A percentile compares a stretch with the other conserved stretches of the same genome.
These are phyloP conservation scores for Poa pratensis DNA, from an alignment of 176 grass and related monocot species.

Conservation along the genomic window DNA sequence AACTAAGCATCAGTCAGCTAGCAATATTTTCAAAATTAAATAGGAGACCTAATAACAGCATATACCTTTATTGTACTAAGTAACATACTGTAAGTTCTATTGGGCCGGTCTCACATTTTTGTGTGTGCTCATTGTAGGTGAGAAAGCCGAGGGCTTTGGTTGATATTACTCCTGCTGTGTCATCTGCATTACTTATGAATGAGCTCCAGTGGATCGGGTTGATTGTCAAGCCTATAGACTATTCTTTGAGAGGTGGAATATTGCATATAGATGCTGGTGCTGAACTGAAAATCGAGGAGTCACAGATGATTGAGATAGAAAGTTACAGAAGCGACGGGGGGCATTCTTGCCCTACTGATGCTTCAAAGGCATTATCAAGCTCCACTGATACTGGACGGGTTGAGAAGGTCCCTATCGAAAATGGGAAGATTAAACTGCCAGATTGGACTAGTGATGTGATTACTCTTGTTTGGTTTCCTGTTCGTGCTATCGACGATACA, in stretches of 20 bases:
- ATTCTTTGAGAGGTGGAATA: slow-evolving; percentile 90
- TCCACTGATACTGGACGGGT: slow-evolving; percentile 43
- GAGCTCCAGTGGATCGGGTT: slow-evolving; percentile 97
- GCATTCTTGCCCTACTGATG: slow-evolving; percentile 30
- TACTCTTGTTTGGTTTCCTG: slow-evolving; percentile 95
- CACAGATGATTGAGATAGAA: slow-evolving; percentile 93
- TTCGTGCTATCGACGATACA: slow-evolving; percentile 85
- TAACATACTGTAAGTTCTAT: background rate
- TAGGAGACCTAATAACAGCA: background rate
- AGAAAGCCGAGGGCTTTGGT: slow-evolving; percentile 93
- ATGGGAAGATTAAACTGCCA: slow-evolving; percentile 85
- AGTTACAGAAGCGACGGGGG: slow-evolving; percentile 48
- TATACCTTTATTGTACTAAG: slow-evolving; percentile 19
- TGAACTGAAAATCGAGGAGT: slow-evolving; percentile 84
- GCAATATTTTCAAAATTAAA: slow-evolving; percentile 31
- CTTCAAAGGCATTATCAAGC: slow-evolving; percentile 17
- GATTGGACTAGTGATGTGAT: slow-evolving; percentile 86
- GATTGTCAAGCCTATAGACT: slow-evolving; percentile 90
- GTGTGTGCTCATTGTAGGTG: slow-evolving; percentile 53
- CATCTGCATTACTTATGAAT: slow-evolving; percentile 92
- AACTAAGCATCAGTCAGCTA: too few relatives aligned
- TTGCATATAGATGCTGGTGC: slow-evolving; percentile 93
- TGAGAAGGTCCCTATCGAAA: slow-evolving; percentile 74
- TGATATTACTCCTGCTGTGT: slow-evolving; percentile 89
- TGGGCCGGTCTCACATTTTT: slow-evolving; percentile 19